phyloP scores from a whole-genome alignment of 169 alveolate species.

The Eimeria praecox region DNA sequence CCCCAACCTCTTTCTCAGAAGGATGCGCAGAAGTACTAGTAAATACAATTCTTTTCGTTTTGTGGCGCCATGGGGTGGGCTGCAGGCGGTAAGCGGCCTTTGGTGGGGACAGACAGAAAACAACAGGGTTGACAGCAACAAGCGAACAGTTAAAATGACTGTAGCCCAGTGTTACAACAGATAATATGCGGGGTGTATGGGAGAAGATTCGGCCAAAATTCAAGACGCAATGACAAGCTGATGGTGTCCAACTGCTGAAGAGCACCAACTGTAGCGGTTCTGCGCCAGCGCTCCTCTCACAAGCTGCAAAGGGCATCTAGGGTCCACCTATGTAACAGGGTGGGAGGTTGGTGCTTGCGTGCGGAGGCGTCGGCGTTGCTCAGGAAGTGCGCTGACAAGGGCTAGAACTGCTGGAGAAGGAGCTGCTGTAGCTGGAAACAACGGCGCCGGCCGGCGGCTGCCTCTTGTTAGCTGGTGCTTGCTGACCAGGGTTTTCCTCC shows the following conservation, averaged over 20 bases:
- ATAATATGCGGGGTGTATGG: not conserved
- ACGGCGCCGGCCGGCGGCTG: not conserved
- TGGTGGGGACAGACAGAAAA: not conserved
- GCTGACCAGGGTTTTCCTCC: not conserved
- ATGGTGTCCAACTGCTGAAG: not conserved
- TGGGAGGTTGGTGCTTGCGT: too few relatives aligned
- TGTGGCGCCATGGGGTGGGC: not conserved
- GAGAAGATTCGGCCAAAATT: not conserved
- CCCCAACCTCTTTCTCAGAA: not conserved
- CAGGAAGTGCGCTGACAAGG: not conserved
- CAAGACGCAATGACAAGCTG: not conserved
- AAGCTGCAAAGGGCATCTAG: not conserved
- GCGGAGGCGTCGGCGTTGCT: too few relatives aligned
- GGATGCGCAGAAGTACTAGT: not conserved
- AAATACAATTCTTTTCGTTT: not conserved
- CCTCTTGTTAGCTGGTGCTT: not conserved
- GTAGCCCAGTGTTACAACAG: not conserved
- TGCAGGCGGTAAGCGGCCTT: constrained; percentile 12
- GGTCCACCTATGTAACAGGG: not conserved
- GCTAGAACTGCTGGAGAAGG: not conserved
- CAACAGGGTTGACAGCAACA: not conserved
- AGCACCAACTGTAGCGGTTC: not conserved
- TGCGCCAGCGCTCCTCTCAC: not conserved
- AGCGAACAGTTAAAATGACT: not conserved
- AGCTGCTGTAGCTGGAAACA: not conserved